Base-by-base conservation (phyloP, 2,329 filamentous ascomycete genomes). In the Gliomastix tumulicola region DNA sequence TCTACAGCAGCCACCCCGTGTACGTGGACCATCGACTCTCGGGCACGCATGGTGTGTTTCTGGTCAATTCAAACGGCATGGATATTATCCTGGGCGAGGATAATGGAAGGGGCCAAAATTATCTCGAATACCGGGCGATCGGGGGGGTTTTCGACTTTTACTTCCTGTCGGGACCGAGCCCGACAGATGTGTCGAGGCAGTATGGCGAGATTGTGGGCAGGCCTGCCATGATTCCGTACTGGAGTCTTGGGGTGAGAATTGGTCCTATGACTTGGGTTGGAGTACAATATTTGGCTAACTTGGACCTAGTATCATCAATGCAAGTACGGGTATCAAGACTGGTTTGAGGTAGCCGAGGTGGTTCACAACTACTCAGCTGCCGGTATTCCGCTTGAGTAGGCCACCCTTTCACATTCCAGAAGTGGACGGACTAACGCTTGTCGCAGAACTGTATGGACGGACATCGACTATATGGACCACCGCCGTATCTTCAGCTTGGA, bases 41-140 rank as follows among this genome's bases (percentile, higher is more conserved):
- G 42, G 58, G 76, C 51, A 57, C 79, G 48, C 48, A 83, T 65
- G 66, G 79, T n/a, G 80, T 84, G 8, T 79, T 84, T 54, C 62
- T 84, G 28, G 54, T 82, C 41, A 84, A 82, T 55, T 79, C 76
- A 11, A 80, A 84, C 49, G 81, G 75, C 23, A 86, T 86, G 77
- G 82, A 88, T 42, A 68, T 87, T 56, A 77, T 88, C 52, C 71
- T 85, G 50, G 71, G 76, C 40, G 73, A 70, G 1, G 58, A 63
- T 7, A 59, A 66, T 31, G 63, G 68, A 8, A n/a, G n/a, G n/a
- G 25, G 25, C 13, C n/a, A 28, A 13, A 76, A 87, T 50, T 85
- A 80, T 40, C 69, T 89, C 10, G 81, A 88, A 56, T 88, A 87
- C 60, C 85, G 87, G 52, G 74, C 76, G 1, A 66, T 88, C 2